Percentiles rank a stretch among this genome's conserved stretches.
Conservation (phyloP, 164 flowering plant genomes). For the Vitis amurensis region DNA sequence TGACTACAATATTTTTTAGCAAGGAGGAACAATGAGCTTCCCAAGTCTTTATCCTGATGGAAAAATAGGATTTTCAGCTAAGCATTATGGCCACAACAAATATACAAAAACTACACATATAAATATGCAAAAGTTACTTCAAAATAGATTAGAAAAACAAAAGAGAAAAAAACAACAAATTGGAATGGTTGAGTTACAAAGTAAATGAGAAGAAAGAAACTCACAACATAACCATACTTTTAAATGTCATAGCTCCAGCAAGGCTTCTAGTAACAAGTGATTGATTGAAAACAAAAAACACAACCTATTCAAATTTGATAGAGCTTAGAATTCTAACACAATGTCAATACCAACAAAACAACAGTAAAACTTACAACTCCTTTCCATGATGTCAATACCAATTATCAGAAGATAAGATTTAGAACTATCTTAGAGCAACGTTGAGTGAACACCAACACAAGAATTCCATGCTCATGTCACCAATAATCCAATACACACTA, state of each 20-base stretch:
- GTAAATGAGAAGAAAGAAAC: background rate
- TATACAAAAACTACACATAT: conserved; percentile 22
- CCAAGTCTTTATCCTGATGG: no score
- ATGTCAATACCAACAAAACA: conserved; percentile 9
- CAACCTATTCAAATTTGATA: conserved; percentile 11
- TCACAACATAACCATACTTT: conserved; percentile 12
- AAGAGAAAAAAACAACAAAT: background rate
- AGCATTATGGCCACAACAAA: no score
- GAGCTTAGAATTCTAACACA: no score
- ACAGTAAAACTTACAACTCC: conserved; percentile 5
- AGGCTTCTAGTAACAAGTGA: conserved; percentile 18
- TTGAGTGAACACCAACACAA: conserved; percentile 54
- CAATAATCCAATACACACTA: conserved; percentile 34
- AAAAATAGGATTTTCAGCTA: no score
- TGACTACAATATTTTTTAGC: no score
- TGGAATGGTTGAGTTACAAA: background rate
- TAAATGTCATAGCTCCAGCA: conserved; percentile 14
- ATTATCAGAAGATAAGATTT: conserved; percentile 23
- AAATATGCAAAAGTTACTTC: no score
- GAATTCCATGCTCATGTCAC: conserved; percentile 43
- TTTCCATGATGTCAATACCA: conserved; percentile 18
- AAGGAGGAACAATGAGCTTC: no score
- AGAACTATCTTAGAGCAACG: conserved; percentile 48
- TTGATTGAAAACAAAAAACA: conserved; percentile 25
- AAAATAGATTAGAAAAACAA: no score